These are phyloP conservation scores for Trapa bicornis DNA, from an alignment of 345 rosid genomes.

Conservation along the genomic window DNA sequence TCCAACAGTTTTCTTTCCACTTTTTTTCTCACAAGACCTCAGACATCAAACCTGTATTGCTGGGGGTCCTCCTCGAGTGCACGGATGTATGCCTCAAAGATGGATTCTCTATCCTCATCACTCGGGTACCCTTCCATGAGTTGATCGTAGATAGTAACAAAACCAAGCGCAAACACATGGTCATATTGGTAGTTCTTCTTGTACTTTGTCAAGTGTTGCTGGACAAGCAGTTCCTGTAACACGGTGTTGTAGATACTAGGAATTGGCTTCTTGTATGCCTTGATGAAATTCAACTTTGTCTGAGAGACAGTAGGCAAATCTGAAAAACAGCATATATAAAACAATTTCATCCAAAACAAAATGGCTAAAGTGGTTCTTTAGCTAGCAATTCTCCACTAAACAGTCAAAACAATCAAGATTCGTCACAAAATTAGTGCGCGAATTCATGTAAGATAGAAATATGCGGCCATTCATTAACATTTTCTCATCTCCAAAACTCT, in stretches of 20 bases:
- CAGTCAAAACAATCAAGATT: not conserved
- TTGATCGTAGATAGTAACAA: conserved; percentile 86
- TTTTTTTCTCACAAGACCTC: not conserved
- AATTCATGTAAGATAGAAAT: not conserved
- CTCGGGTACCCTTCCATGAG: conserved; percentile 98
- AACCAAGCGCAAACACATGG: conserved; percentile 88
- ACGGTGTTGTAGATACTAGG: conserved; percentile 86
- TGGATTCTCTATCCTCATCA: conserved; percentile 76
- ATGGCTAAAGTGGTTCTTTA: not conserved
- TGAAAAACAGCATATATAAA: conserved; percentile 17
- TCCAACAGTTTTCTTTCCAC: not conserved
- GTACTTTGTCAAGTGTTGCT: conserved; percentile 89
- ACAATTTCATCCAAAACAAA: not conserved
- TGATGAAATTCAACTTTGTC: conserved; percentile 68
- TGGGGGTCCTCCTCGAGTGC: conserved; percentile 84
- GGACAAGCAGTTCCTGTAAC: conserved; percentile 83
- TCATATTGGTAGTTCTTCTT: conserved; percentile 75
- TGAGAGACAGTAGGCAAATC: conserved; percentile 81
- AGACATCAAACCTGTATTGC: conserved; percentile 54
- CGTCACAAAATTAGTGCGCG: not conserved
- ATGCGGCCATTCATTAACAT: not conserved
- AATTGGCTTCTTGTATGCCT: conserved; percentile 76
- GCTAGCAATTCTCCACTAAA: not conserved
- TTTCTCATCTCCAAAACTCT: not conserved
- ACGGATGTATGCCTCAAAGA: conserved; percentile 66